Evolutionary conservation across 108 stramenopile genomes (phyloP), one percentile per base, ranked within the genome.

Genomic region (Cyclotella atomus): DNA sequence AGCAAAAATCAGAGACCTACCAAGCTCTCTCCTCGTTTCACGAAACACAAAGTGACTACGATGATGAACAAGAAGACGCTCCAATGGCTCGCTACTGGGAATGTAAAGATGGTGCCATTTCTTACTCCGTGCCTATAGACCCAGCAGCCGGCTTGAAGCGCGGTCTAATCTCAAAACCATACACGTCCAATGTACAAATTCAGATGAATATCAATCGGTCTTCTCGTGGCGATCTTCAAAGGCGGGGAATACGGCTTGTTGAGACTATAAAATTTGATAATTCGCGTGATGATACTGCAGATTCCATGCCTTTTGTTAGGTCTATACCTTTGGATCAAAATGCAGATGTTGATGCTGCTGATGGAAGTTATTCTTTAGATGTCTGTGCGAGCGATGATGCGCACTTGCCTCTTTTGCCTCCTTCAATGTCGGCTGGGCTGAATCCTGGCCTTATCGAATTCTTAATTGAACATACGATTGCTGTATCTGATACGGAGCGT

Each of bases 321-420:
- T 81, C 76, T 2, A 59, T 87, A 14, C 56, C 79, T 0, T 49
- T 90, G 24, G 65, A 84, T 27, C 75, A 76, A 20, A 82, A 88
- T 59, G 43, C 85, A 3, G 92, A 94, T 72, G 92, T 94, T 3
- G 92, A 94, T 70, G 61, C 82, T n/a, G 92, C 83, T 3, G 90
- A 94, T 80, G 90, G 78, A 19, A 75, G 67, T 28, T 86, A 75
- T 56, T 86, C 70, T 15, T 67, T 74, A 25, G 77, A 69, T 60
- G 72, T 28, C 76, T 32, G 45, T 69, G 1, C 33, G 38, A 41
- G 7, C 38, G 38, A 41, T 41, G 12, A 41, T 9, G 12, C 38
- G 7, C 38, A 41, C 19, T 56, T 85, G 53, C 74, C 79, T 38
- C 34, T 81, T 38, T 49, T 83, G 14, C 64, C 83, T 19, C 55